These are phyloP conservation scores for Raffaelea ambrosiae DNA, from an alignment of 2,329 filamentous ascomycete species.

Conservation along the genomic window DNA sequence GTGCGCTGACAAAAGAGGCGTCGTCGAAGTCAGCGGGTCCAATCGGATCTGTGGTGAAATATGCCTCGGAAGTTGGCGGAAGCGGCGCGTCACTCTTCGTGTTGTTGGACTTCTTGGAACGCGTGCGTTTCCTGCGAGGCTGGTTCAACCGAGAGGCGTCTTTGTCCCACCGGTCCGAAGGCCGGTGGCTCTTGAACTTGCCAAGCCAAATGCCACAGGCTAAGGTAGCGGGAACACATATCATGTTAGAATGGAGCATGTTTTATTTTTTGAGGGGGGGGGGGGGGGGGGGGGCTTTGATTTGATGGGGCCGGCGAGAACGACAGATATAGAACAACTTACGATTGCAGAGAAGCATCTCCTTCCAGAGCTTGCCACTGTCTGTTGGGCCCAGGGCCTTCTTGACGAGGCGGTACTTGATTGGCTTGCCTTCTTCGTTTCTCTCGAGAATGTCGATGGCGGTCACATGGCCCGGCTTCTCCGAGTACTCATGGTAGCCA, in stretches of 20 bases:
- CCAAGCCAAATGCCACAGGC: constrained; percentile 91
- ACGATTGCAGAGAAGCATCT: constrained; percentile 82
- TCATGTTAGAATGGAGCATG: constrained; percentile 14
- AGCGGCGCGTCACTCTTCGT: constrained; percentile 36
- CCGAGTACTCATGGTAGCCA: constrained; percentile 60
- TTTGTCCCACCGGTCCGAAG: constrained; percentile 74
- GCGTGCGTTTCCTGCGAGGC: constrained; percentile 39
- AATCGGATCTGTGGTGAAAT: constrained; percentile 43
- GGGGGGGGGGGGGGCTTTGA: constrained; percentile 7
- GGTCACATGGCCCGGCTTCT: constrained; percentile 64
- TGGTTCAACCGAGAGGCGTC: constrained; percentile 43
- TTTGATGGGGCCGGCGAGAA: neutral
- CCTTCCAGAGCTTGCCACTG: constrained; percentile 59
- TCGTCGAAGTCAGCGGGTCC: constrained; percentile 34
- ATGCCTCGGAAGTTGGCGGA: constrained; percentile 45
- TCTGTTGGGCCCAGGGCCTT: constrained; percentile 57
- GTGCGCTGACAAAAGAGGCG: neutral
- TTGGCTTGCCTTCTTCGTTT: constrained; percentile 54
- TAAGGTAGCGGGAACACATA: constrained; percentile 25
- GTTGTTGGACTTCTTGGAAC: constrained; percentile 39
- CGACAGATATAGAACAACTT: constrained; percentile 28
- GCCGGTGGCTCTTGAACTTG: constrained; percentile 79
- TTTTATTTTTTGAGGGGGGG: too few relatives aligned
- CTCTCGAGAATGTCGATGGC: constrained; percentile 61
- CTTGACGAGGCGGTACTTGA: constrained; percentile 67